phyloP scores from a whole-genome alignment of 805 yeast species.

The Candida cerambycidarum region DNA sequence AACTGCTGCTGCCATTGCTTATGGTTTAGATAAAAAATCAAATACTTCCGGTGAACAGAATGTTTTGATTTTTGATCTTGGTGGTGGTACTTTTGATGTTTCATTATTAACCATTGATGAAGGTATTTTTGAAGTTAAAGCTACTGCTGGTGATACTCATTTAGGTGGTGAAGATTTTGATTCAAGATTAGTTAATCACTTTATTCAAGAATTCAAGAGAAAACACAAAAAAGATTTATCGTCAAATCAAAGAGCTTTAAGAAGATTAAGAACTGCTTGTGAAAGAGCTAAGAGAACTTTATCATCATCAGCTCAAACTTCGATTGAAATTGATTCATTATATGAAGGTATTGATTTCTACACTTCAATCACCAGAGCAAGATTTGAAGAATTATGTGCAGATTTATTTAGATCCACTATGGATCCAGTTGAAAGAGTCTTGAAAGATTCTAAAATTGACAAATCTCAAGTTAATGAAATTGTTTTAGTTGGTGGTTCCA shows the following conservation, averaged over 20 bases:
- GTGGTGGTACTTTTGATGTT: conserved; percentile 98
- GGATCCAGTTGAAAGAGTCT: conserved; percentile 94
- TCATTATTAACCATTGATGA: conserved; percentile 83
- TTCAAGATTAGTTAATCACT: conserved; percentile 83
- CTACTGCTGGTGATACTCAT: conserved; percentile 96
- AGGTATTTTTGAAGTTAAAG: conserved; percentile 90
- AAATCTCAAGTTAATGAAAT: conserved; percentile 89
- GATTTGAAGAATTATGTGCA: conserved; percentile 93
- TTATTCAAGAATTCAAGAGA: conserved; percentile 91
- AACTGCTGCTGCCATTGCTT: conserved; percentile 48
- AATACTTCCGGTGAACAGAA: conserved; percentile 65
- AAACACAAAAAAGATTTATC: conserved; percentile 84
- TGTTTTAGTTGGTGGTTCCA: conserved; percentile 98
- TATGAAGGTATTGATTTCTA: conserved; percentile 94
- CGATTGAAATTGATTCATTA: conserved; percentile 94
- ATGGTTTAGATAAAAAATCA: conserved; percentile 52
- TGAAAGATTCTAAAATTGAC: conserved; percentile 88
- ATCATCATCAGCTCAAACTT: conserved; percentile 92
- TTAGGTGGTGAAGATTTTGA: conserved; percentile 98
- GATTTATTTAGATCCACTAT: conserved; percentile 92
- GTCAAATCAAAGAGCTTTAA: conserved; percentile 79
- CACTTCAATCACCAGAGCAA: conserved; percentile 94
- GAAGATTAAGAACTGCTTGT: conserved; percentile 94
- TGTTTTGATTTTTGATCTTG: conserved; percentile 89
- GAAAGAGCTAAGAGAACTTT: conserved; percentile 97